These are phyloP conservation scores for Phytophthora ramorum DNA, from an alignment of 352 stramenopile species.

Conservation along the genomic window DNA sequence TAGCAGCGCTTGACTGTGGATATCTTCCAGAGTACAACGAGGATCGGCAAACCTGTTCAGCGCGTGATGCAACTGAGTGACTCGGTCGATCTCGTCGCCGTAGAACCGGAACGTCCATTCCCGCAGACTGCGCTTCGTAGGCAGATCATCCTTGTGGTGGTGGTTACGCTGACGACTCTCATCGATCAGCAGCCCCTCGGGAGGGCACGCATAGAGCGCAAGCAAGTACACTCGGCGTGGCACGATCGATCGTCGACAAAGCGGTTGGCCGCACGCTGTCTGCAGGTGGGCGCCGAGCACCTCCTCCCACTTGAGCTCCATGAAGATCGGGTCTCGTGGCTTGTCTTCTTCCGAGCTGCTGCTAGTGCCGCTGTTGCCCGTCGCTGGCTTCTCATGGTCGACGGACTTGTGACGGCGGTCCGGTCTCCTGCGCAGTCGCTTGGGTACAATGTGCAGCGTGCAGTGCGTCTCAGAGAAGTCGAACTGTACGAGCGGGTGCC, in stretches of 20 bases:
- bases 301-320: constrained; percentile 48
- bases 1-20: constrained; percentile 18
- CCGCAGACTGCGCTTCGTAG: constrained; percentile 40
- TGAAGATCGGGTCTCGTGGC: constrained; percentile 9
- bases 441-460: constrained; percentile 21
- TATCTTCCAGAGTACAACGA: constrained; percentile 24
- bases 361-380: constrained; percentile 17
- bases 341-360: constrained; percentile 25
- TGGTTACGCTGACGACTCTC: constrained; percentile 11
- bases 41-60: constrained; percentile 57
- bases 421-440: neutral
- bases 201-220: constrained; percentile 49
- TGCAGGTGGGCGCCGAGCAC: constrained; percentile 59
- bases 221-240: constrained; percentile 46
- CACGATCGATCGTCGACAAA: constrained; percentile 28
- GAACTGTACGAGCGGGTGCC: constrained; percentile 29
- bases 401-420: neutral
- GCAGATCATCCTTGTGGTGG: constrained; percentile 18
- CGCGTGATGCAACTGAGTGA: constrained; percentile 39
- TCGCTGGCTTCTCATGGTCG: constrained; percentile 5
- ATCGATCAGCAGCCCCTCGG: constrained; percentile 19
- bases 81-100: constrained; percentile 42
- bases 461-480: constrained; percentile 28
- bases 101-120: constrained; percentile 58
- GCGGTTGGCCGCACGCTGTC: constrained; percentile 43